These are phyloP conservation scores for Pichia deserticola DNA, from an alignment of 805 yeast genomes.

Conservation along the genomic window DNA sequence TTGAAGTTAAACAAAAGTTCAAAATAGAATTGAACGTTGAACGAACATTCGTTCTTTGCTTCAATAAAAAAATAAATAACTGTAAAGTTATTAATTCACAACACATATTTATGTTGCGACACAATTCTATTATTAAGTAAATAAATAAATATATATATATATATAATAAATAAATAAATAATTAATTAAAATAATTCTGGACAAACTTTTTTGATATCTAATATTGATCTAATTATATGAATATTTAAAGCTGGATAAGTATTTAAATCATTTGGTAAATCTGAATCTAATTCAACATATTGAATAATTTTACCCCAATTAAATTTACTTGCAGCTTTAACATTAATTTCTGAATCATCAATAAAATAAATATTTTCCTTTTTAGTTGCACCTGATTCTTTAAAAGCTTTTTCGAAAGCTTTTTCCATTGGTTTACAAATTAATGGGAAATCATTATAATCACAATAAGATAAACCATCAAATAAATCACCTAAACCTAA, in stretches of 20 bases:
- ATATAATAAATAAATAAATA: neutral
- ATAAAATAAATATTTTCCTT: slow-evolving; percentile 58
- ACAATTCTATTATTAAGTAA: neutral
- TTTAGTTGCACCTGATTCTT: slow-evolving; percentile 50
- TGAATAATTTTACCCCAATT: slow-evolving; percentile 73
- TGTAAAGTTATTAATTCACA: no score
- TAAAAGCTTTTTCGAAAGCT: slow-evolving; percentile 59
- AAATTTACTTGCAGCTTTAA: slow-evolving; percentile 59
- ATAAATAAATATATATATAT: neutral
- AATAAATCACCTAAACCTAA: slow-evolving; percentile 88
- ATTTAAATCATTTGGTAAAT: slow-evolving; percentile 32
- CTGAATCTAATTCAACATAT: slow-evolving; percentile 64
- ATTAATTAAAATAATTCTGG: slow-evolving; percentile 40
- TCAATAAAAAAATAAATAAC: no score
- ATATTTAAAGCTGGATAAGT: slow-evolving; percentile 34
- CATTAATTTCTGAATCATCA: slow-evolving; percentile 81
- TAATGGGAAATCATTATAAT: slow-evolving; percentile 63
- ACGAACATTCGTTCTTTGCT: no score
- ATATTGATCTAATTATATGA: slow-evolving; percentile 47
- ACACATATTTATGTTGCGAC: no score
- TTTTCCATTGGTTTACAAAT: slow-evolving; percentile 83
- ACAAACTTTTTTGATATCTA: slow-evolving; percentile 44
- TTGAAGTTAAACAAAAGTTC: no score
- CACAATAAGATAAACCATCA: slow-evolving; percentile 92
- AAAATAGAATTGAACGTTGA: no score